Base-by-base conservation (phyloP, 2,329 filamentous ascomycete species). In the Ophioceras dolichostomum region DNA sequence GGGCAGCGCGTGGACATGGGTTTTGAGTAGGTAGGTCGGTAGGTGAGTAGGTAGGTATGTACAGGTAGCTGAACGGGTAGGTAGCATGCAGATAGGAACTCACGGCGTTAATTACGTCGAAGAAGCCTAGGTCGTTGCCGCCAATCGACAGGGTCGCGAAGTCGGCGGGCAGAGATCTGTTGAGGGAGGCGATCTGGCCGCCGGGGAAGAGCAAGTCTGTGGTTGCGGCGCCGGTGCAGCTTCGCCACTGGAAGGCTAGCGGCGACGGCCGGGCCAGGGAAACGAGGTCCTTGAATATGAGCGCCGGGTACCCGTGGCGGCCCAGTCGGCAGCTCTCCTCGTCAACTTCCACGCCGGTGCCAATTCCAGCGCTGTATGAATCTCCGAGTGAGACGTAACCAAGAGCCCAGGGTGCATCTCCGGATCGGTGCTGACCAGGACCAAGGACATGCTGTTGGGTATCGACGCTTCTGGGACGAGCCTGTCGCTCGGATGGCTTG, bases 51-150 rank as follows among this genome's bases (percentile, higher is more conserved):
- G n/a, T n/a, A n/a, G n/a, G n/a, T n/a, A n/a, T n/a, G n/a, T n/a
- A n/a, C n/a, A n/a, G n/a, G n/a, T n/a, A n/a, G n/a, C n/a, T n/a
- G n/a, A n/a, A n/a, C n/a, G 16, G 28, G 30, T 13, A 32, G 4
- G 12, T 6, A 18, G 30, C n/a, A 32, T 8, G 18, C 18, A 4
- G 16, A n/a, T n/a, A 16, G 17, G 17, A 8, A 31, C 35, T 35
- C 18, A 35, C 33, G 18, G 62, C 62, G 45, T 68, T 67, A 49
- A 68, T 64, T 16, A 68, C 60, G 27, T 62, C 58, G 43, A 65
- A 68, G 52, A 67, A 68, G 43, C 62, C 64, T 8, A 68, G 54
- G 43, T 68, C 65, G 47, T 67, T 68, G 13, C 64, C 64, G 33
- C 63, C 64, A 22, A 67, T 54, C n/a, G 62, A 66, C 5, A 68